Conservation (phyloP, 192 early-diverging fungal genomes). For the Mortierella antarctica region DNA sequence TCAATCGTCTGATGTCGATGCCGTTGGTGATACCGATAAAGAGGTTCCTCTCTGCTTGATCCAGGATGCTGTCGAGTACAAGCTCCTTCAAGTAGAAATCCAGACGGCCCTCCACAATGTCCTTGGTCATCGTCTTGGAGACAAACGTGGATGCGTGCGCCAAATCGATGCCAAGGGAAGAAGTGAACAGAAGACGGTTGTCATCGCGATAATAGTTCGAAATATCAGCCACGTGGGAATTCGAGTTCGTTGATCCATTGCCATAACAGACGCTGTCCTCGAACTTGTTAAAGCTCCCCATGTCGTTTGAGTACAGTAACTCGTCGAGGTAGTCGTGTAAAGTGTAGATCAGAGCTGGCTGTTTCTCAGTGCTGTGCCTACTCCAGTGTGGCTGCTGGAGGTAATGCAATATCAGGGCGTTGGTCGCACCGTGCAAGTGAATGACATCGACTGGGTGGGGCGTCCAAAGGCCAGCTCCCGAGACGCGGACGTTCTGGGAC, state of each 20-base stretch:
- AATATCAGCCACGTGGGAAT: conserved; percentile 28
- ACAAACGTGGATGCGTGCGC: conserved; percentile 66
- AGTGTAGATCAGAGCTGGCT: conserved; percentile 65
- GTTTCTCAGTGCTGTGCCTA: conserved; percentile 44
- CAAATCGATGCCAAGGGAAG: conserved; percentile 60
- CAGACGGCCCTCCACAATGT: conserved; percentile 63
- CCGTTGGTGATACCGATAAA: conserved; percentile 69
- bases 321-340: conserved; percentile 71
- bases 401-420: conserved; percentile 61
- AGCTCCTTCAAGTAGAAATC: conserved; percentile 68
- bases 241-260: conserved; percentile 42
- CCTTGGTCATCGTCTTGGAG: conserved; percentile 61
- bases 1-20: conserved; percentile 58
- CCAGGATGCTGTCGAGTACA: conserved; percentile 59
- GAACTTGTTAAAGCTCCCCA: conserved; percentile 61
- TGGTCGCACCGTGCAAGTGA: conserved; percentile 67
- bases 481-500: conserved; percentile 54
- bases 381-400: conserved; percentile 39
- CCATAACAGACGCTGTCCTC: conserved; percentile 40
- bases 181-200: conserved; percentile 61
- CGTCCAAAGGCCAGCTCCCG: conserved; percentile 54
- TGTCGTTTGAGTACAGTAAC: conserved; percentile 61
- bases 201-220: conserved; percentile 48
- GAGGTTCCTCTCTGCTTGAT: conserved; percentile 52
- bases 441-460: conserved; percentile 58